phyloP scores from a whole-genome alignment of 2,329 filamentous ascomycete genomes.

The Colletotrichum spinosum region DNA sequence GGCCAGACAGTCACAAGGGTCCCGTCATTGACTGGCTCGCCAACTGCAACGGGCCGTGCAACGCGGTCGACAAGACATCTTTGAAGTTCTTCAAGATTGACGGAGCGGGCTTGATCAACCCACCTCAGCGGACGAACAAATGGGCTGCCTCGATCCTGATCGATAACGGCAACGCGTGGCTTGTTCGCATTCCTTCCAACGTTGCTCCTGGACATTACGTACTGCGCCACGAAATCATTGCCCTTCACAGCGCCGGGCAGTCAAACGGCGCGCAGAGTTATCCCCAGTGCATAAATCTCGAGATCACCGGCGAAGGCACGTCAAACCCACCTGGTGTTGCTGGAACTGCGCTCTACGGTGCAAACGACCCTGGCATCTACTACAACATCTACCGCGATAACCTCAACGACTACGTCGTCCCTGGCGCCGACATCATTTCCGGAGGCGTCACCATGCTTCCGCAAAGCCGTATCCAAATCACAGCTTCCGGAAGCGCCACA shows the following conservation, averaged over 20 bases:
- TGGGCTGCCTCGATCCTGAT: constrained; percentile 60
- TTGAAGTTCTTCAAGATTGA: constrained; percentile 62
- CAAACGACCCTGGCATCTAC: constrained; percentile 63
- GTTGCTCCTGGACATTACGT: constrained; percentile 65
- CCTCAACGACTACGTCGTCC: constrained; percentile 41
- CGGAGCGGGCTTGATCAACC: constrained; percentile 49
- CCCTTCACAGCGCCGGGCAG: constrained; percentile 59
- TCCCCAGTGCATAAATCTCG: constrained; percentile 66
- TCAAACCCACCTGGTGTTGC: constrained; percentile 57
- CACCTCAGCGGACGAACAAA: constrained; percentile 46
- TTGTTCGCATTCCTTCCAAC: constrained; percentile 59
- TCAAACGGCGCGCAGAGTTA: constrained; percentile 60
- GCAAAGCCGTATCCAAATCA: constrained; percentile 37
- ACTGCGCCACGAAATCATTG: constrained; percentile 66
- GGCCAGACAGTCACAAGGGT: constrained; percentile 62
- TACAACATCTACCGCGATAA: constrained; percentile 62
- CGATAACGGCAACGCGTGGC: constrained; percentile 62
- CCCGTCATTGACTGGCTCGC: constrained; percentile 60
- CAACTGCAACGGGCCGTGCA: constrained; percentile 56
- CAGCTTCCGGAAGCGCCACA: constrained; percentile 38
- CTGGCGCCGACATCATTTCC: constrained; percentile 45
- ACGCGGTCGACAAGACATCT: constrained; percentile 52
- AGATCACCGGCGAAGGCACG: constrained; percentile 63
- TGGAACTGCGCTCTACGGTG: constrained; percentile 65
- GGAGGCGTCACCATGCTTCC: constrained; percentile 39